These are phyloP conservation scores for Dendryphion nanum DNA, from an alignment of 2,329 filamentous ascomycete species.

Conservation along the genomic window DNA sequence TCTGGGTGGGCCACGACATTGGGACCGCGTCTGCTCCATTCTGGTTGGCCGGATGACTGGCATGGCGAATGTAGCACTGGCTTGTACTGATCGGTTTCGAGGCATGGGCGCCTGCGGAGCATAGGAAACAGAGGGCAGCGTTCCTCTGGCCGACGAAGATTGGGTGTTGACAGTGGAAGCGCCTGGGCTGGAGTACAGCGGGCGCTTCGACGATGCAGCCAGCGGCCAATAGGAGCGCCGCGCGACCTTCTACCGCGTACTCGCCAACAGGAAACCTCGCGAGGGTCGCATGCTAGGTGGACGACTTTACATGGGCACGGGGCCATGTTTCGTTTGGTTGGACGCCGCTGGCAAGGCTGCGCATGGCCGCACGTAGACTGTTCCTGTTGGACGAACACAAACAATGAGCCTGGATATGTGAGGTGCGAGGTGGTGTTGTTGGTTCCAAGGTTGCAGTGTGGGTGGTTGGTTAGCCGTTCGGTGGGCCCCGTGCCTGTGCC, in stretches of 20 bases:
- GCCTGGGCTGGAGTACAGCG: conserved; percentile 30
- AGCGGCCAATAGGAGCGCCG: conserved; percentile 23
- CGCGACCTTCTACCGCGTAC: conserved; percentile 21
- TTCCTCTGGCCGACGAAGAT: conserved; percentile 19
- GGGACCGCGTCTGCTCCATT: conserved; percentile 13
- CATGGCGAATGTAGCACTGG: neutral
- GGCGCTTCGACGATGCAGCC: conserved; percentile 19
- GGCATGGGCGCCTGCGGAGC: conserved; percentile 16
- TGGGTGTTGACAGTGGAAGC: conserved; percentile 31
- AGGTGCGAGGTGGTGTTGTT: no score
- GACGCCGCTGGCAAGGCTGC: no score
- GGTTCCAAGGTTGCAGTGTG: no score
- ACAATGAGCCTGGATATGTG: no score
- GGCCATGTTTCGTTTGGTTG: no score
- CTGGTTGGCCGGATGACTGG: conserved; percentile 27
- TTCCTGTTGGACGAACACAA: no score
- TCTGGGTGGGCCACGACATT: conserved; percentile 36
- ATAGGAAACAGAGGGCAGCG: conserved; percentile 3
- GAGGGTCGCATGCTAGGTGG: no score
- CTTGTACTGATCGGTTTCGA: conserved; percentile 19
- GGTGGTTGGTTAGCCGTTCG: no score
- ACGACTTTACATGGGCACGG: no score
- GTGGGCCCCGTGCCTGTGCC: no score
- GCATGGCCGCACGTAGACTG: no score
- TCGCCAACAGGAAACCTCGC: conserved; percentile 14